A percentile compares a stretch with the other conserved stretches of the same genome.
Conservation (phyloP, 1,284 basidiomycete species). For the Psilocybe mexicana region DNA sequence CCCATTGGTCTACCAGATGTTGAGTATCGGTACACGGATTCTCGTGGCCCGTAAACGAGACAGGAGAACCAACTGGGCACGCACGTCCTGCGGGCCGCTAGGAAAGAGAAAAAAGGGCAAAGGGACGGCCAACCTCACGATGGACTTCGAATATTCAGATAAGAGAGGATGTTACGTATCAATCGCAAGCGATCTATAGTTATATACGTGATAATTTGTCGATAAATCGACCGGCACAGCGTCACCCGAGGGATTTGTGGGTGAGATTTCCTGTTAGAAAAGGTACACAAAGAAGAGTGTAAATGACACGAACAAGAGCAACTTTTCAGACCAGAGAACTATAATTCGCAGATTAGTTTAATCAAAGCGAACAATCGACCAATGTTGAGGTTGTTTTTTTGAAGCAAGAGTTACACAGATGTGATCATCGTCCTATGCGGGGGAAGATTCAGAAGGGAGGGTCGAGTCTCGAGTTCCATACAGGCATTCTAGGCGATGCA, state of each 20-base stretch:
- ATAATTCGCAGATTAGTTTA: neutral
- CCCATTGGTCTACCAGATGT: neutral
- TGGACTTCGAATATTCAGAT: constrained; percentile 14
- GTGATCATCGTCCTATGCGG: neutral
- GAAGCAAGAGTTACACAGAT: neutral
- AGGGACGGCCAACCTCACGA: constrained; percentile 7
- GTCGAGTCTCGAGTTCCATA: neutral
- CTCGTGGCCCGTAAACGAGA: neutral
- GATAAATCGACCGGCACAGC: constrained; percentile 18
- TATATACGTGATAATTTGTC: constrained; percentile 19
- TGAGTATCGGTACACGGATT: neutral
- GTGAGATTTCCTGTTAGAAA: constrained; percentile 10
- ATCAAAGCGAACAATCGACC: neutral
- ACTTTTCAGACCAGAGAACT: constrained; percentile 1
- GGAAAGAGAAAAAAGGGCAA: constrained; percentile 3
- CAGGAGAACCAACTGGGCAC: neutral
- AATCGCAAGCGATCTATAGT: constrained; percentile 10
- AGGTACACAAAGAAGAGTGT: constrained; percentile 16
- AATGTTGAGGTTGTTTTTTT: neutral
- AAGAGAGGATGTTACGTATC: constrained; percentile 24
- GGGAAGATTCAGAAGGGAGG: neutral
- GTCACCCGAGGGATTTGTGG: constrained; percentile 21
- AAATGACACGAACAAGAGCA: constrained; percentile 2
- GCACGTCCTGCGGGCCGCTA: constrained; percentile 11
- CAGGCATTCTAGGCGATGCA: neutral